Conservation (phyloP, 441 rosid species). For the Metrosideros polymorpha region DNA sequence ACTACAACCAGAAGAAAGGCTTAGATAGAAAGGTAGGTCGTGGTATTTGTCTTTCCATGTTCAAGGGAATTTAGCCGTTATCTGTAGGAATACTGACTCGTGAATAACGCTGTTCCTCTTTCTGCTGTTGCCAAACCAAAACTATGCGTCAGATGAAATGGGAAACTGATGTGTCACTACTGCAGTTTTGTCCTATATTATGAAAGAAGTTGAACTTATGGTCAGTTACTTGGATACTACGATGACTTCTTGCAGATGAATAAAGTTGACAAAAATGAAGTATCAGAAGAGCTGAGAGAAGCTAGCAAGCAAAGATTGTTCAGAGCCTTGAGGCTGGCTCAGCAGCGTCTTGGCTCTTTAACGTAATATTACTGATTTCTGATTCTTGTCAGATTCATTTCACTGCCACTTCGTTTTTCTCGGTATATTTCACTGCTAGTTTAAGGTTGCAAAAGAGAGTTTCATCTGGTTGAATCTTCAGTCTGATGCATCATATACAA, state of each 20-base stretch:
- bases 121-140: background rate
- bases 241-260: slow-evolving; percentile 29
- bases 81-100: background rate
- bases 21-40: slow-evolving; percentile 47
- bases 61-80: background rate
- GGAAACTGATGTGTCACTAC: background rate
- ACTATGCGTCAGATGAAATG: background rate
- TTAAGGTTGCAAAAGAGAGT: background rate
- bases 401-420: background rate
- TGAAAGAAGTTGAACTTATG: background rate
- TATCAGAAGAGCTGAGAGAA: slow-evolving; percentile 59
- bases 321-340: slow-evolving; percentile 46
- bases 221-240: background rate
- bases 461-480: background rate
- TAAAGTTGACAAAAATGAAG: slow-evolving; percentile 53
- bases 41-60: background rate
- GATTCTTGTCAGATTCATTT: background rate
- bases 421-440: background rate
- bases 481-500: background rate
- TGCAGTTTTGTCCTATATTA: background rate
- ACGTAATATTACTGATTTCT: slow-evolving; percentile 15
- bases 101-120: background rate
- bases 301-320: slow-evolving; percentile 64
- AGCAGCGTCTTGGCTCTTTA: slow-evolving; percentile 37
- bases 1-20: slow-evolving; percentile 32